A percentile compares a stretch with the other conserved stretches of the same genome.
Conservation (phyloP, 441 rosid genomes). For the Theobroma grandiflorum region DNA sequence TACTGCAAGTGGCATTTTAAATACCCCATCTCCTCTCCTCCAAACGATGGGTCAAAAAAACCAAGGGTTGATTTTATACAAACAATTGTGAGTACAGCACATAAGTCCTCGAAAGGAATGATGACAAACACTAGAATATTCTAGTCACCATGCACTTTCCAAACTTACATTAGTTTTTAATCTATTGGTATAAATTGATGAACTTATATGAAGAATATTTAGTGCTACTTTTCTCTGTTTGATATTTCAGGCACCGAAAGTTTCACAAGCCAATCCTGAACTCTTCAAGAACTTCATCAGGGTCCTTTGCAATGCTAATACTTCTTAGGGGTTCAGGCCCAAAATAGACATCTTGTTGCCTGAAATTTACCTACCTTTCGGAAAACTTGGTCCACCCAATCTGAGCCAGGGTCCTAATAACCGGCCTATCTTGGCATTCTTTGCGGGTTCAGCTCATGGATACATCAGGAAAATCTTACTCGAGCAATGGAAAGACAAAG, state of each 20-base stretch:
- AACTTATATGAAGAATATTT: too few relatives aligned
- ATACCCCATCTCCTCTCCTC: too few relatives aligned
- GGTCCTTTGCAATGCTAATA: conserved; percentile 50
- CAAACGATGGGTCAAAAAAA: too few relatives aligned
- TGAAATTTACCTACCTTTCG: conserved; percentile 44
- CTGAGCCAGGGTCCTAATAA: conserved; percentile 23
- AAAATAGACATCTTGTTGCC: conserved; percentile 49
- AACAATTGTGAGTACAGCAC: too few relatives aligned
- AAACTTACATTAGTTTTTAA: too few relatives aligned
- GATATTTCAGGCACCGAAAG: conserved; percentile 45
- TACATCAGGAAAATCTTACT: conserved; percentile 40
- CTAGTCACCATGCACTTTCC: too few relatives aligned
- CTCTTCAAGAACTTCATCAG: conserved; percentile 40
- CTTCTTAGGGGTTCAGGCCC: conserved; percentile 45
- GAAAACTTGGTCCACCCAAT: conserved; percentile 39
- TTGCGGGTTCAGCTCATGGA: conserved; percentile 54
- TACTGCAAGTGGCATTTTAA: background rate
- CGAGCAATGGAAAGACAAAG: conserved; percentile 45
- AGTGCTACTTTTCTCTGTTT: background rate
- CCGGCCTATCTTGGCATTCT: conserved; percentile 48
- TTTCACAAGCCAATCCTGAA: conserved; percentile 36
- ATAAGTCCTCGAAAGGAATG: too few relatives aligned
- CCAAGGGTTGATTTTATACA: too few relatives aligned
- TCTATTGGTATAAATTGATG: too few relatives aligned
- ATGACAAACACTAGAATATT: too few relatives aligned